Percentiles rank a stretch among this genome's conserved stretches.
phyloP scores from a whole-genome alignment of 208 protist species.

The Acanthamoeba comandoni region DNA sequence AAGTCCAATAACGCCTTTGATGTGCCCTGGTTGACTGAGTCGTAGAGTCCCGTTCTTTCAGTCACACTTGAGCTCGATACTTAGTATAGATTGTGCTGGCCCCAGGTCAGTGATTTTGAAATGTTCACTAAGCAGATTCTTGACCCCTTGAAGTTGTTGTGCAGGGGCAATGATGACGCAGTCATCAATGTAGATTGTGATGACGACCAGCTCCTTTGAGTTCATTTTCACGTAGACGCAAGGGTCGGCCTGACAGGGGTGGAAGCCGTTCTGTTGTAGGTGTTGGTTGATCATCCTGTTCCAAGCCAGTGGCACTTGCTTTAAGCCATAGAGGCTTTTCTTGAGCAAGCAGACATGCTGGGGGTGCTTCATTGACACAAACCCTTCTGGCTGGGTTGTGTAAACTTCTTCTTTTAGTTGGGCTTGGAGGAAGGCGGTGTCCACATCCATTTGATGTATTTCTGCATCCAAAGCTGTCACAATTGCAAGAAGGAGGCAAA shows the following conservation, averaged over 20 bases:
- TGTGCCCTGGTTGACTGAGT: not conserved
- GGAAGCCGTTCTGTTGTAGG: not conserved
- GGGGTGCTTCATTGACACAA: not conserved
- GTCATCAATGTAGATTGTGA: conserved; percentile 37
- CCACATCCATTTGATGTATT: conserved; percentile 29
- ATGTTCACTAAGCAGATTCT: not conserved
- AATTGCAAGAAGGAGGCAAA: not conserved
- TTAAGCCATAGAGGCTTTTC: conserved; percentile 44
- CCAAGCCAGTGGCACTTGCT: conserved; percentile 8
- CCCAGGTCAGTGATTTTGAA: conserved; percentile 21
- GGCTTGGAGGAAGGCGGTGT: conserved; percentile 33
- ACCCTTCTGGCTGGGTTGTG: conserved; percentile 12
- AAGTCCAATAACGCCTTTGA: conserved; percentile 18
- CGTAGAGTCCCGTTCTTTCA: not conserved
- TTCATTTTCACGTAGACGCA: conserved; percentile 27
- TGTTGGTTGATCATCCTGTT: not conserved
- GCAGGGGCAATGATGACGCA: not conserved
- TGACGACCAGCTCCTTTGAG: not conserved
- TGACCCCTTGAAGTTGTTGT: not conserved
- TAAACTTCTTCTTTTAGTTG: conserved; percentile 37
- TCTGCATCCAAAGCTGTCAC: not conserved
- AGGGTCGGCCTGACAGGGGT: not conserved
- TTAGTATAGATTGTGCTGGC: not conserved
- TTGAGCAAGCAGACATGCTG: not conserved
- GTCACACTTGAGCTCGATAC: conserved; percentile 4